Conservation (phyloP, 169 alveolate species). For the Amoebophrya sp. region DNA sequence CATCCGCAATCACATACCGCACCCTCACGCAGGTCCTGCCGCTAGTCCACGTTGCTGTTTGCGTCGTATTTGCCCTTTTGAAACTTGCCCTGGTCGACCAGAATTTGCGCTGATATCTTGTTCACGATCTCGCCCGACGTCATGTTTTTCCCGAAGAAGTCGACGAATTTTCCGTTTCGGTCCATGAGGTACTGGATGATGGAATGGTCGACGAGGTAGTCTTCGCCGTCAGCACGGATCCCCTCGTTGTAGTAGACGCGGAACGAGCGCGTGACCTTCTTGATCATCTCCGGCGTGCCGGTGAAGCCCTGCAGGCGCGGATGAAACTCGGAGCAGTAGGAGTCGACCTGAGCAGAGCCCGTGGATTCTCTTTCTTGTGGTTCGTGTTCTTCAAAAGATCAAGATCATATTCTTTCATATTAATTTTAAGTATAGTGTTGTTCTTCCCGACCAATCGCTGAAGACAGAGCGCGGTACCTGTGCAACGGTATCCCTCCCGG, state of each 20-base stretch:
- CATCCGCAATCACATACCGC: too few species aligned
- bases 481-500: constrained; percentile 33
- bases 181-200: constrained; percentile 61
- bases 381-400: too few species aligned
- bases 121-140: constrained; percentile 53
- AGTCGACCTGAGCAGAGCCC: constrained; percentile 25
- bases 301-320: constrained; percentile 37
- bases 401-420: too few species aligned
- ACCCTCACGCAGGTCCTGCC: too few species aligned
- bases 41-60: too few species aligned
- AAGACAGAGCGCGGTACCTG: not conserved
- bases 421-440: too few species aligned
- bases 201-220: constrained; percentile 66
- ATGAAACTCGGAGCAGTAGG: constrained; percentile 35
- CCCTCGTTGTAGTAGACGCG: constrained; percentile 38
- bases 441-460: too few species aligned
- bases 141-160: constrained; percentile 63
- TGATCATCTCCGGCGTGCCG: constrained; percentile 36
- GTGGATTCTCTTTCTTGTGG: too few species aligned
- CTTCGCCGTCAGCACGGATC: constrained; percentile 28
- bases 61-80: not conserved
- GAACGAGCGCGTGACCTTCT: constrained; percentile 29
- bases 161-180: constrained; percentile 59
- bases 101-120: constrained; percentile 22
- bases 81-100: not conserved